phyloP scores from a whole-genome alignment of 345 rosid genomes.

The Gossypium anomalum region DNA sequence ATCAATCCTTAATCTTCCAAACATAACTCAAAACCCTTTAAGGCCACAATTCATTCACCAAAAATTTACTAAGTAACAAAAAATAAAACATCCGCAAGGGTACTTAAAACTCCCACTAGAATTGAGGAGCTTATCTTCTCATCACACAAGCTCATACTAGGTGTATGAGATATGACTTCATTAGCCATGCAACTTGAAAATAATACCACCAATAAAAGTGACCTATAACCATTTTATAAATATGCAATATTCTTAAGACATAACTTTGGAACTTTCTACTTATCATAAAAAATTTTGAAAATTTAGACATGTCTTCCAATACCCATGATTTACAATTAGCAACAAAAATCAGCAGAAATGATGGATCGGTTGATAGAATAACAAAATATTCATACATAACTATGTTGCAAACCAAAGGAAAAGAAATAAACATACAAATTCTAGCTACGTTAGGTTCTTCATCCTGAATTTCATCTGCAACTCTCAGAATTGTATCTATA shows the following conservation, averaged over 20 bases:
- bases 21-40: constrained; percentile 2
- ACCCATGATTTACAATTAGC: background rate
- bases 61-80: background rate
- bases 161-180: background rate
- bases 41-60: background rate
- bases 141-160: background rate
- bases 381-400: background rate
- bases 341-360: background rate
- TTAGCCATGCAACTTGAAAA: background rate
- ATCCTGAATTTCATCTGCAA: constrained; percentile 93
- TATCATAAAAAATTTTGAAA: background rate
- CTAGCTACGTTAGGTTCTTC: constrained; percentile 85
- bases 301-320: background rate
- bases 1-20: background rate
- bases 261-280: background rate
- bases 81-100: background rate
- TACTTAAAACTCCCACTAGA: background rate
- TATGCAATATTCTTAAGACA: background rate
- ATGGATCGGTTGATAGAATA: background rate
- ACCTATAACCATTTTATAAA: too few species aligned
- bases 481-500: constrained; percentile 83
- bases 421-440: constrained; percentile 49
- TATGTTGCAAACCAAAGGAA: background rate
- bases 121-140: background rate
- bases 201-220: background rate